Base-by-base conservation (phyloP, 805 yeast genomes). In the Lipomyces anomalus region DNA sequence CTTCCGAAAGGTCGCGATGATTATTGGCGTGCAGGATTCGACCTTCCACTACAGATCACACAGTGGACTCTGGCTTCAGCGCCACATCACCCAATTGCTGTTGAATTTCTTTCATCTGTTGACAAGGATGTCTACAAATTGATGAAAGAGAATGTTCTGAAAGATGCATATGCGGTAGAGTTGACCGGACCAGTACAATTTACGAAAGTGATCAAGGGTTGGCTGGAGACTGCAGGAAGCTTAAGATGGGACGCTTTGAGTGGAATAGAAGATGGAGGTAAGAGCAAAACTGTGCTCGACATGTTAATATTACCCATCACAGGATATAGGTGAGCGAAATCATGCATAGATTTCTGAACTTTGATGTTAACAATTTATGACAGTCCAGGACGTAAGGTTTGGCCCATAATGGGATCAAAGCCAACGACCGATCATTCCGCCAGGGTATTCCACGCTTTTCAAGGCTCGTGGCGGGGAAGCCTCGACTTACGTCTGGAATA, bases 101-200 rank as follows among this genome's bases (percentile, higher is more conserved):
- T 20, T 36, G 29, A 29, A 36, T 36, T 36, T 18, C n/a, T 36
- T 20, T 17, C 39, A 18, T 1, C 39, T 9, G 39, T 36, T 36
- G 39, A 36, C 24, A 18, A 6, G 39, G 39, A 36, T 13, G 29
- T 36, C 18, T 22, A 36, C n/a, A 4, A 11, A 7, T 20, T 36
- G 39, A 26, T 22, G 30, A 17, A 6, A 6, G 29, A 36, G 39
- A 29, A 36, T 36, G 16, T 16, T 26, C 1, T 36, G n/a, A 18
- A 5, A 1, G 39, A 36, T 21, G 39, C 39, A 3, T 36, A 36
- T 18, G 39, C 39, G 1, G 39, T 36, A 17, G 39, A 36, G n/a
- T 36, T 36, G 29, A 36, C 39, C 3, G 39, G 39, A 20, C 39
- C 39, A 22, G 39, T 36, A 13, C 39, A 36, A 22, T 22, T 36